A percentile compares a stretch with the other conserved stretches of the same genome.
phyloP scores from a whole-genome alignment of 108 stramenopile genomes.

The Pseudonitzschia pungens region DNA sequence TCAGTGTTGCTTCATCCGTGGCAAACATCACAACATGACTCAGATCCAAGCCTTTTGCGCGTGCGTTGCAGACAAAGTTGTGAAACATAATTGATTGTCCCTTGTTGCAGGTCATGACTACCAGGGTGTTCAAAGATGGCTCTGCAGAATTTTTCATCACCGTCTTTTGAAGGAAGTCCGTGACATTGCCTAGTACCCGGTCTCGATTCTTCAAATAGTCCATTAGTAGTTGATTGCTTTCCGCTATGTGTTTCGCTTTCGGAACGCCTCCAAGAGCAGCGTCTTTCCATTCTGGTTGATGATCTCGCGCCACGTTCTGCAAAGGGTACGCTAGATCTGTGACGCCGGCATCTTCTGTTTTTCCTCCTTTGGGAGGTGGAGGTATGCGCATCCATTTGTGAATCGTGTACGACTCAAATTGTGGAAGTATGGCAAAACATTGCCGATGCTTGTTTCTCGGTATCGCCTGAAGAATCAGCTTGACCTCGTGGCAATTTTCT shows the following conservation, averaged over 20 bases:
- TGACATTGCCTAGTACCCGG: constrained; percentile 33
- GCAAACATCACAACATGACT: constrained; percentile 58
- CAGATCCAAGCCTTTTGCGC: constrained; percentile 31
- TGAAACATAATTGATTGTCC: constrained; percentile 58
- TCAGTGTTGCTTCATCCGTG: constrained; percentile 13
- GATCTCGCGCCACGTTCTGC: not conserved
- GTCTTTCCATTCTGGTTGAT: not conserved
- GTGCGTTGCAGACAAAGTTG: constrained; percentile 64
- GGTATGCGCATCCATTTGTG: constrained; percentile 21
- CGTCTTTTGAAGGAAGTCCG: constrained; percentile 28
- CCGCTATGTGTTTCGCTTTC: constrained; percentile 11
- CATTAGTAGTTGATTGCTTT: constrained; percentile 40
- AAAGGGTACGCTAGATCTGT: not conserved
- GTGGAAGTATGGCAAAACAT: constrained; percentile 13
- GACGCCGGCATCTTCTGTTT: not conserved
- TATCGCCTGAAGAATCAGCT: not conserved
- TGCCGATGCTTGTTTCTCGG: not conserved
- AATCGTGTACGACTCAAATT: constrained; percentile 1
- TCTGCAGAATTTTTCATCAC: constrained; percentile 34
- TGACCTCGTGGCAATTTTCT: constrained; percentile 13
- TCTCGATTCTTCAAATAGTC: constrained; percentile 48
- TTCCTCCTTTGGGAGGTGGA: not conserved
- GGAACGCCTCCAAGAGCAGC: constrained; percentile 14
- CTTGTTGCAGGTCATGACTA: constrained; percentile 64
- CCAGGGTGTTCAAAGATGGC: constrained; percentile 38